Evolutionary conservation across 2,329 filamentous ascomycete species (phyloP), one percentile per base, ranked within the genome.

Genomic region (Diaporthe velutina): DNA sequence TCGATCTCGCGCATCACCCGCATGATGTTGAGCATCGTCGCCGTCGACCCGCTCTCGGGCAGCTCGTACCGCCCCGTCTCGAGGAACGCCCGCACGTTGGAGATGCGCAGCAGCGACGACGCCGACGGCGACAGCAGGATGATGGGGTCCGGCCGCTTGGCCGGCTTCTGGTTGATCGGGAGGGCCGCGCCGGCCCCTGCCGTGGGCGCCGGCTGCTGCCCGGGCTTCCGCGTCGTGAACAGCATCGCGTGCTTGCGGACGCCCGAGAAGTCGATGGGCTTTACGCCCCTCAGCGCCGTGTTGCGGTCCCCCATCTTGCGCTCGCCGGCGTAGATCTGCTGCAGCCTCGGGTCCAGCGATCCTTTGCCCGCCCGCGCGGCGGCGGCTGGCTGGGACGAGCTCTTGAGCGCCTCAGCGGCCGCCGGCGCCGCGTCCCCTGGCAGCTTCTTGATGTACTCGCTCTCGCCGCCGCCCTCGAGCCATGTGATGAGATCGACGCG

Each of bases 101-200:
- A 94, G 91, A 98, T 95, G 83, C 96, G 95, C 50, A 99, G 92
- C 66, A 98, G 91, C 2, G 96, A 97, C 3, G 96, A 98, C 15
- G 96, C 97, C 1, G 96, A 98, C 1, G 97, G 97, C 0, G 97
- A 98, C 76, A 99, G 93, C 38, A 99, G 92, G 83, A 99, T 98
- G 84, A 99, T 99, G 66, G 97, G 97, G 82, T 98, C 89, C 50
- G 90, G 89, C 74, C 90, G 86, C 61, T 88, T 85, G 60, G 83
- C 80, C 40, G 87, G 85, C 82, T 88, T 90, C 76, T 87, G 89
- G 80, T 91, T 91, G 70, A 90, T 84, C 3, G 88, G 83, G 19
- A 91, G 85, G 10, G 88, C 79, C 12, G 86, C 83, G 19, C 77
- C 79, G 12, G 78, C 77, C 25, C 84, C 79, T 48, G 83, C 79